Evolutionary conservation across 176 grass and related monocot genomes (phyloP).

Genomic region (Dendrocalamus sinicus): DNA sequence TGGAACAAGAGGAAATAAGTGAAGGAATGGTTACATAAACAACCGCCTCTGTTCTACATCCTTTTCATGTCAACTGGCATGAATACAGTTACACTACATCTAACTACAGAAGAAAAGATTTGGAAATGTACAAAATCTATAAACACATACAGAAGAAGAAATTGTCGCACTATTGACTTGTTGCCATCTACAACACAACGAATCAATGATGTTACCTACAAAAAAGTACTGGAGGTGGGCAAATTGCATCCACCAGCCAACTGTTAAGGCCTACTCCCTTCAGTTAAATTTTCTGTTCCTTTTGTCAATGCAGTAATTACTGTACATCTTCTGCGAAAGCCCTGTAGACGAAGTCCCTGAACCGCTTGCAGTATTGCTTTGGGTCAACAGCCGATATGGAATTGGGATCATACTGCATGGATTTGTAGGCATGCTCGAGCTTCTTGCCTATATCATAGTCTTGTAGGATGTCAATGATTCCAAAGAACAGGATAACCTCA

Average conservation of each 20-base stretch:
- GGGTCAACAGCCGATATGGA: conserved; percentile 68
- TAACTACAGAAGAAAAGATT: conserved; percentile 35
- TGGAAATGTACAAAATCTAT: conserved; percentile 45
- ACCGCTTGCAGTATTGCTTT: conserved; percentile 70
- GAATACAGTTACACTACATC: conserved; percentile 25
- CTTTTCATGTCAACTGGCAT: conserved; percentile 19
- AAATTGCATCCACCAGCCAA: conserved; percentile 20
- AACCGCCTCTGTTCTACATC: conserved; percentile 33
- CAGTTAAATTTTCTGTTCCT: neutral
- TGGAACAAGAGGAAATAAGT: neutral
- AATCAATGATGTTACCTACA: conserved; percentile 17
- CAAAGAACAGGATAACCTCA: conserved; percentile 79
- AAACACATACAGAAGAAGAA: neutral
- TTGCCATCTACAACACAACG: conserved; percentile 17
- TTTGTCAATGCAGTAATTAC: neutral
- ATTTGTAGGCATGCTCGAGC: conserved; percentile 84
- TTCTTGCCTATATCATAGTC: conserved; percentile 91
- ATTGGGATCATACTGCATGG: conserved; percentile 64
- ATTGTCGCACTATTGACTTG: neutral
- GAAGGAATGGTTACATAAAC: conserved; percentile 26
- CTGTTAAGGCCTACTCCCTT: conserved; percentile 11
- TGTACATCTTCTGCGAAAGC: conserved; percentile 55
- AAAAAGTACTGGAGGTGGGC: conserved; percentile 31
- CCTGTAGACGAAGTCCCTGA: conserved; percentile 73
- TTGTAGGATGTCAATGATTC: conserved; percentile 92